Percentiles rank a stretch among this genome's conserved stretches.
Conservation (phyloP, 116 monocot genomes). For the Iris pallida region DNA sequence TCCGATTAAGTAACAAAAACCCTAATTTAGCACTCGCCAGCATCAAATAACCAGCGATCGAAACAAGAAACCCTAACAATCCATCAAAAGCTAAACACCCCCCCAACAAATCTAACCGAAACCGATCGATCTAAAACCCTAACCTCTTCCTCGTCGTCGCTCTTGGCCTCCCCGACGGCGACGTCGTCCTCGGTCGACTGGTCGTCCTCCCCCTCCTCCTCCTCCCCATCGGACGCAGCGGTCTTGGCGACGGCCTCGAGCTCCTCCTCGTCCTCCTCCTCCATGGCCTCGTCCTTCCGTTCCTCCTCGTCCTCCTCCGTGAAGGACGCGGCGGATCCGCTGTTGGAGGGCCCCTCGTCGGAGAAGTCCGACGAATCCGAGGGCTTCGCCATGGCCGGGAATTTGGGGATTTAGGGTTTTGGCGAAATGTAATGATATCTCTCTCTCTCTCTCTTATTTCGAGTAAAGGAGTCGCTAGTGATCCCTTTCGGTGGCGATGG, state of each 20-base stretch:
- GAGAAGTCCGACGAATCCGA: conserved; percentile 49
- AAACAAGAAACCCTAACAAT: not conserved
- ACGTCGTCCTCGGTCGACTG: conserved; percentile 60
- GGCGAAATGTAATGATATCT: no score
- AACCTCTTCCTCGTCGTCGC: conserved; percentile 26
- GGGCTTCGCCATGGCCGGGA: conserved; percentile 45
- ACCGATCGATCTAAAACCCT: not conserved
- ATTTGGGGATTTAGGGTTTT: conserved; percentile 6
- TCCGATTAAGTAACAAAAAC: no score
- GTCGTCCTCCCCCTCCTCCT: conserved; percentile 5
- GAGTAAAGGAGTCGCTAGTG: no score
- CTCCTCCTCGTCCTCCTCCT: conserved; percentile 50
- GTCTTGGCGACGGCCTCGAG: conserved; percentile 21
- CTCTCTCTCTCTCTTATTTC: no score
- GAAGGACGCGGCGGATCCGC: not conserved
- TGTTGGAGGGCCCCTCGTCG: conserved; percentile 22
- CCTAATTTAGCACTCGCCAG: no score
- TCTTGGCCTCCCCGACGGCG: conserved; percentile 27
- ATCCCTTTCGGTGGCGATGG: no score
- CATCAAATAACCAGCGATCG: no score
- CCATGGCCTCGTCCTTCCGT: conserved; percentile 19
- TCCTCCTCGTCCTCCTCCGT: conserved; percentile 26
- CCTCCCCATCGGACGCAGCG: not conserved
- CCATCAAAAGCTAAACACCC: not conserved
- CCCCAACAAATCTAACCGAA: not conserved